Conservation (phyloP, 2,329 filamentous ascomycete species). For the Lachnellula hyalina region DNA sequence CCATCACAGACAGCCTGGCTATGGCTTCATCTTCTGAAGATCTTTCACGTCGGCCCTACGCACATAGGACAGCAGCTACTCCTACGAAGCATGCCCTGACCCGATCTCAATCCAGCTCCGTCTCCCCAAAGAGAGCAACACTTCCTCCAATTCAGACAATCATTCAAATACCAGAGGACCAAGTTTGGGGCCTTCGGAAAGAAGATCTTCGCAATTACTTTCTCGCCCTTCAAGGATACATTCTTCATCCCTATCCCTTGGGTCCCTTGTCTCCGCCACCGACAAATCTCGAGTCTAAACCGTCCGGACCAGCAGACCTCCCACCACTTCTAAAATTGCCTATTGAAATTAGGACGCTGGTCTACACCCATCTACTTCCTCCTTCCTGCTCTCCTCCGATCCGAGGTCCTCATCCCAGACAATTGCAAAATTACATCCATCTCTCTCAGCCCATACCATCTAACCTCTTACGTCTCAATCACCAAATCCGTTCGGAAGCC, state of each 20-base stretch:
- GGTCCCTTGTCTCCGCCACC: neutral
- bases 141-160: slow-evolving; percentile 11
- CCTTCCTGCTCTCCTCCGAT: slow-evolving; percentile 14
- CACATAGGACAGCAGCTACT: neutral
- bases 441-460: slow-evolving; percentile 21
- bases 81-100: slow-evolving; percentile 11
- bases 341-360: slow-evolving; percentile 21
- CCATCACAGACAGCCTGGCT: neutral
- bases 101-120: slow-evolving; percentile 2
- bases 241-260: slow-evolving; percentile 16
- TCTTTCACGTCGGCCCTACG: neutral
- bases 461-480: slow-evolving; percentile 19
- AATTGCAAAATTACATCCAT: slow-evolving; percentile 24
- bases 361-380: slow-evolving; percentile 18
- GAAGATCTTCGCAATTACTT: slow-evolving; percentile 21
- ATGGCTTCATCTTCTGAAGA: neutral
- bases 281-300: neutral
- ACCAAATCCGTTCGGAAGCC: slow-evolving; percentile 22
- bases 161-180: slow-evolving; percentile 21
- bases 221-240: slow-evolving; percentile 22
- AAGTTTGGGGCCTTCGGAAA: slow-evolving; percentile 22
- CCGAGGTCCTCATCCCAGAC: slow-evolving; percentile 24
- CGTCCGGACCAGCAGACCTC: neutral
- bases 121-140: neutral
- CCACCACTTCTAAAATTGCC: slow-evolving; percentile 21